Conservation (phyloP, 139 green algal genomes). For the Tetradesmus lagerheimii region DNA sequence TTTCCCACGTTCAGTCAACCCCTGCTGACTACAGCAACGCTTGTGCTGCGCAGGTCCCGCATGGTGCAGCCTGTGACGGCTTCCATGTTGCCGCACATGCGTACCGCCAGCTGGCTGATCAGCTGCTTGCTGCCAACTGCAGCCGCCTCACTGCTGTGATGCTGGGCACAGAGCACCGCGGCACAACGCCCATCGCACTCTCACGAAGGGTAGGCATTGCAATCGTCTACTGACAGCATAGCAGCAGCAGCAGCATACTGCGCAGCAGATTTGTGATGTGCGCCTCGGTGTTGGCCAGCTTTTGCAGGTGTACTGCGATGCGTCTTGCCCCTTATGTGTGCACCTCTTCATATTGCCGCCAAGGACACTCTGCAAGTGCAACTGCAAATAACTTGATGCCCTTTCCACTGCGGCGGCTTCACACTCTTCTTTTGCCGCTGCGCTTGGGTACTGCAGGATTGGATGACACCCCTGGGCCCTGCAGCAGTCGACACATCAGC, state of each 20-base stretch:
- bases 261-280: too few species aligned
- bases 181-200: constrained; percentile 40
- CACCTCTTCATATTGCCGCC: too few species aligned
- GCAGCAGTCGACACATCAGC: not conserved
- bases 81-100: constrained; percentile 25
- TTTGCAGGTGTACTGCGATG: too few species aligned
- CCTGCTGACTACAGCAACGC: not conserved
- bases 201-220: constrained; percentile 1
- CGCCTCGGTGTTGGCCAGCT: too few species aligned
- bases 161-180: constrained; percentile 36
- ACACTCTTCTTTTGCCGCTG: not conserved
- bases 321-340: too few species aligned
- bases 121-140: not conserved
- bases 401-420: too few species aligned
- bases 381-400: not conserved
- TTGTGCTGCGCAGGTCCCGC: not conserved
- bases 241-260: too few species aligned
- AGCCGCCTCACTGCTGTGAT: constrained; percentile 27
- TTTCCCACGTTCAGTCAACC: too few species aligned
- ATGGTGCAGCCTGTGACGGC: constrained; percentile 40
- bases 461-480: constrained; percentile 26
- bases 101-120: not conserved
- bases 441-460: constrained; percentile 29
- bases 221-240: too few species aligned
- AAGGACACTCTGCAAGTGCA: not conserved